Evolutionary conservation across 2,329 filamentous ascomycete species (phyloP).

Genomic region (Calonectria montana): DNA sequence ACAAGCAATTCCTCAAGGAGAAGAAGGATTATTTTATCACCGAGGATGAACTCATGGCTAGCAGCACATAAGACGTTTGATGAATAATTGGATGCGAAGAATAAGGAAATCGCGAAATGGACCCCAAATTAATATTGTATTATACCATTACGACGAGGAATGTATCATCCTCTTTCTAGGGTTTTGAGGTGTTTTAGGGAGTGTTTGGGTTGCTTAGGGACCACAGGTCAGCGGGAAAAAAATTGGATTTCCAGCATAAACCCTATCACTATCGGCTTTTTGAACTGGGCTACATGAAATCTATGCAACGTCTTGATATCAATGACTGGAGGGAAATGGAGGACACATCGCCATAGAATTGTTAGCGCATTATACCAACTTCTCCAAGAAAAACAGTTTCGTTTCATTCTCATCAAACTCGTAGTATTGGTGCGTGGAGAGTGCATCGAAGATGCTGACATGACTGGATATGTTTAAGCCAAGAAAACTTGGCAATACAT

Average conservation of each 20-base stretch:
- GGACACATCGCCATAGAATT: conserved; percentile 21
- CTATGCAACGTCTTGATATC: conserved; percentile 35
- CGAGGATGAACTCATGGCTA: conserved; percentile 44
- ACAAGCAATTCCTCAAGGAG: conserved; percentile 49
- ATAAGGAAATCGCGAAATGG: conserved; percentile 31
- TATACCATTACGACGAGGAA: conserved; percentile 33
- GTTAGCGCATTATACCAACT: conserved; percentile 2
- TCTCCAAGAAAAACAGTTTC: neutral
- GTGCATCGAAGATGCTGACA: neutral
- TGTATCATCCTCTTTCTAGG: conserved; percentile 22
- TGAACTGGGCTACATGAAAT: conserved; percentile 29
- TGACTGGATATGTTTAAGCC: neutral
- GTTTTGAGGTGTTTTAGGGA: conserved; percentile 36
- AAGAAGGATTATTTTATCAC: conserved; percentile 49
- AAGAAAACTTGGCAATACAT: neutral
- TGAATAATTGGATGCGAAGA: conserved; percentile 31
- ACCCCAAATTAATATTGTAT: conserved; percentile 43
- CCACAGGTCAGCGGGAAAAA: conserved; percentile 30
- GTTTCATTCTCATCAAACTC: neutral
- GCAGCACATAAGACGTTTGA: conserved; percentile 42
- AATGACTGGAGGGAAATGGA: conserved; percentile 32
- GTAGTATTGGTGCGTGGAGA: neutral
- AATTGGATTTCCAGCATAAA: conserved; percentile 35
- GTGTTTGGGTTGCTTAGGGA: conserved; percentile 37
- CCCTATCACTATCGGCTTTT: conserved; percentile 25